Evolutionary conservation across 1,139 yeast species (phyloP), one percentile per base, ranked within the genome.

Genomic region (Yamadazyma sp.): DNA sequence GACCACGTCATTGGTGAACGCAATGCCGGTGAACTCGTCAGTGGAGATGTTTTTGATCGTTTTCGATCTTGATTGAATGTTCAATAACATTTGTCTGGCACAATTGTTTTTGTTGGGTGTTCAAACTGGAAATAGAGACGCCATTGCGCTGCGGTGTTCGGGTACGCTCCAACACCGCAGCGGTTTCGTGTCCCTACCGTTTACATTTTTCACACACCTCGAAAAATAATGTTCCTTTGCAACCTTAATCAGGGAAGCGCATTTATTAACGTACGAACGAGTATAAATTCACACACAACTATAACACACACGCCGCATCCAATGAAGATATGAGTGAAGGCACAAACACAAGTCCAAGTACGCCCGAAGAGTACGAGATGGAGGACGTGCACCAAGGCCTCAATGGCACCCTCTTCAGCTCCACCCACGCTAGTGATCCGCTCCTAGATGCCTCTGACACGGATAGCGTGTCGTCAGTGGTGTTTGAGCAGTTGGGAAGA

Each of bases 1-100:
- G 31, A 70, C 51, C 28, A 78, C 61, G 32, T 64, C 66, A 31
- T 57, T 42, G 33, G 62, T 62, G 12, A 60, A 53, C 6, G 63
- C 55, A 10, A 58, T 59, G 8, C 55, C 49, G n/a, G 60, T 54
- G 55, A 66, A 56, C 44, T 59, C 64, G 48, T 67, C 66, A 32
- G 69, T 58, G 8, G 69, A 55, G 32, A 62, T 58, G 32, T 64
- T 65, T 47, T 67, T 73, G 50, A 81, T 59, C 15, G 69, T 53
- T 50, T 67, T 74, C 17, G 84, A 78, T 42, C 83, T 76, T 1
- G 83, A 65, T 44, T 68, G 68, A 31, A 78, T 70, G 29, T 62
- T 65, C 17, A 44, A 37, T 12, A 43, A 38, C 46, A 43, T 43
- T 15, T n/a, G n/a, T n/a, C 22, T 18, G 23, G 6, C 11, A 10